Evolutionary conservation across 176 grass and related monocot genomes (phyloP).

Genomic region (Aegilops speltoides): DNA sequence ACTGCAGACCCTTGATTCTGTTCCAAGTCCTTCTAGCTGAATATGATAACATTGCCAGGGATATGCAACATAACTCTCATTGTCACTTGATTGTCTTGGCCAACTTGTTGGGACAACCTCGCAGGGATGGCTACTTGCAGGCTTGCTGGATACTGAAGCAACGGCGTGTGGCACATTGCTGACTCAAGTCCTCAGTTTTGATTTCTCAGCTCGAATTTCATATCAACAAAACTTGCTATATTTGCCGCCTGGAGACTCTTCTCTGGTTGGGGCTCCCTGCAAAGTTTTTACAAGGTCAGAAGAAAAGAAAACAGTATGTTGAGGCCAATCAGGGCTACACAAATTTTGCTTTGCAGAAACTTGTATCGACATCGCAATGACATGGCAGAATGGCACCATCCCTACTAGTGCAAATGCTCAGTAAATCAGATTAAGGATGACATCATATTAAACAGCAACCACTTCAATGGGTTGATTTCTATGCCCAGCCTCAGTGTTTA

Average conservation of each 20-base stretch:
- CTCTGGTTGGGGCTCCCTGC: not conserved
- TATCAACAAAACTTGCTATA: not conserved
- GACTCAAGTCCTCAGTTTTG: too few relatives aligned
- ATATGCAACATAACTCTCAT: too few relatives aligned
- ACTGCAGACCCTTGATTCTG: too few relatives aligned
- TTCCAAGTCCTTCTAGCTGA: too few relatives aligned
- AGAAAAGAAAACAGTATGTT: not conserved
- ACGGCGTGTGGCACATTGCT: too few relatives aligned
- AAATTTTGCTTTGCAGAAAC: conserved; percentile 11
- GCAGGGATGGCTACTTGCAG: too few relatives aligned
- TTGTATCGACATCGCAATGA: not conserved
- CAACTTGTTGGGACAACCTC: too few relatives aligned
- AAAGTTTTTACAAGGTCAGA: not conserved
- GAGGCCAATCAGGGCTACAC: not conserved
- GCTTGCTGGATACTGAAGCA: too few relatives aligned
- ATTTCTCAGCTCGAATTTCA: too few relatives aligned
- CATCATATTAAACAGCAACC: not conserved
- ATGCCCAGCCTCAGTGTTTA: conserved; percentile 80
- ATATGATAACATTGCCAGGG: too few relatives aligned
- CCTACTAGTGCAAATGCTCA: conserved; percentile 16
- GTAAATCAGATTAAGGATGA: not conserved
- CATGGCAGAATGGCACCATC: conserved; percentile 7
- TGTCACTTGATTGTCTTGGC: too few relatives aligned
- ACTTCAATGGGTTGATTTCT: conserved; percentile 49
- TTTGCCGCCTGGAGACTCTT: not conserved